These are phyloP conservation scores for Cicer bijugum DNA, from an alignment of 306 rosid species.

Conservation along the genomic window DNA sequence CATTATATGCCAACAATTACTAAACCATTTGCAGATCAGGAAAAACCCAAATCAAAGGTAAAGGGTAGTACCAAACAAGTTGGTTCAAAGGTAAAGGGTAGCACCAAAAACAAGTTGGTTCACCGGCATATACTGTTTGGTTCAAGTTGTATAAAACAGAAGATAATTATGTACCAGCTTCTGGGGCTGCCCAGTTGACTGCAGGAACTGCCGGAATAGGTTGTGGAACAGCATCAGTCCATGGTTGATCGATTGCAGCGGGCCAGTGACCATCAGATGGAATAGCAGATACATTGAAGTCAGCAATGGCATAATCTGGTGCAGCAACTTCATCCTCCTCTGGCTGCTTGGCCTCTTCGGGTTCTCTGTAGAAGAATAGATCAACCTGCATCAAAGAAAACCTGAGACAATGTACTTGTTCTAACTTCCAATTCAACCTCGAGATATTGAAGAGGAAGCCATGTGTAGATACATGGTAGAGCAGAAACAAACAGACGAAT, in stretches of 20 bases:
- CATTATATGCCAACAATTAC: neutral
- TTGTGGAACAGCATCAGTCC: slow-evolving; percentile 48
- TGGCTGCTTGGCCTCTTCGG: slow-evolving; percentile 73
- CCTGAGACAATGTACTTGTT: slow-evolving; percentile 14
- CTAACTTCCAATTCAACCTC: neutral
- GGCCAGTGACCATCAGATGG: slow-evolving; percentile 54
- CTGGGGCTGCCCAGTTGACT: slow-evolving; percentile 47
- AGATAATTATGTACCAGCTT: slow-evolving; percentile 39
- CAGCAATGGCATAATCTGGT: slow-evolving; percentile 60
- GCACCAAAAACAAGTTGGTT: too few relatives aligned
- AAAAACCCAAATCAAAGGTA: too few relatives aligned
- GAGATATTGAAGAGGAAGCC: too few relatives aligned
- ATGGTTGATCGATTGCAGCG: slow-evolving; percentile 42
- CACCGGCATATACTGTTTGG: too few relatives aligned
- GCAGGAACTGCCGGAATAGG: slow-evolving; percentile 53
- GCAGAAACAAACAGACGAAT: neutral
- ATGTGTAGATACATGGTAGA: slow-evolving; percentile 24
- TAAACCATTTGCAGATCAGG: neutral
- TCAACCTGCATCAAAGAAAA: slow-evolving; percentile 64
- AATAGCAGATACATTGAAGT: slow-evolving; percentile 46
- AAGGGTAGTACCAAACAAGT: too few relatives aligned
- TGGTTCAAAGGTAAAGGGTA: too few relatives aligned
- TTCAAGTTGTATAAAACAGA: neutral
- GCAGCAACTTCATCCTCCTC: slow-evolving; percentile 72
- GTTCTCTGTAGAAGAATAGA: slow-evolving; percentile 87